Conservation (phyloP, 345 rosid species). For the Microcos paniculata region DNA sequence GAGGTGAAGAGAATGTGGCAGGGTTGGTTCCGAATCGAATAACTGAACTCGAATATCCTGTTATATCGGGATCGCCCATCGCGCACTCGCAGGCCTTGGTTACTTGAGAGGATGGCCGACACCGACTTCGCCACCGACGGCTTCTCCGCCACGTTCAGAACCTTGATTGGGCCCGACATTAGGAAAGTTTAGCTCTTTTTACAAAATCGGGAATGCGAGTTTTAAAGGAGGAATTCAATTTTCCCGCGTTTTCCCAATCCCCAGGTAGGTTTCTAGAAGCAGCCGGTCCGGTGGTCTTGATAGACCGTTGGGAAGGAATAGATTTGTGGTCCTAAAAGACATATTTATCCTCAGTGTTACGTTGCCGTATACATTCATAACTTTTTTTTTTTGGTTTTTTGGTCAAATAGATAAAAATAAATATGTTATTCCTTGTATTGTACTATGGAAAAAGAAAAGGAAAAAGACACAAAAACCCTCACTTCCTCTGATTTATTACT, state of each 20-base stretch:
- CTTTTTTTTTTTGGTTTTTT: no score
- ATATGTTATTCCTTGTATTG: no score
- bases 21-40: conserved; percentile 70
- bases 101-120: conserved; percentile 65
- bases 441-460: no score
- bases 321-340: no score
- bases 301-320: no score
- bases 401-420: no score
- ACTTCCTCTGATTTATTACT: no score
- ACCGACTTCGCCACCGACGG: conserved; percentile 99
- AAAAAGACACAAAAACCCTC: no score
- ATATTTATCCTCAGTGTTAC: no score
- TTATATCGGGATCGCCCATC: conserved; percentile 95
- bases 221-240: background rate
- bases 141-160: conserved; percentile 94
- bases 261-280: background rate
- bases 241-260: background rate
- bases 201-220: no score
- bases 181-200: background rate
- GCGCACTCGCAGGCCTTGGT: conserved; percentile 59
- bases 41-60: conserved; percentile 88
- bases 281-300: no score
- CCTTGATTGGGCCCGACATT: conserved; percentile 59
- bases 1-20: conserved; percentile 94
- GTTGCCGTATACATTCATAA: no score